Evolutionary conservation across 2,329 filamentous ascomycete species (phyloP), one percentile per base, ranked within the genome.

Genomic region (Cordyceps tenuipes): DNA sequence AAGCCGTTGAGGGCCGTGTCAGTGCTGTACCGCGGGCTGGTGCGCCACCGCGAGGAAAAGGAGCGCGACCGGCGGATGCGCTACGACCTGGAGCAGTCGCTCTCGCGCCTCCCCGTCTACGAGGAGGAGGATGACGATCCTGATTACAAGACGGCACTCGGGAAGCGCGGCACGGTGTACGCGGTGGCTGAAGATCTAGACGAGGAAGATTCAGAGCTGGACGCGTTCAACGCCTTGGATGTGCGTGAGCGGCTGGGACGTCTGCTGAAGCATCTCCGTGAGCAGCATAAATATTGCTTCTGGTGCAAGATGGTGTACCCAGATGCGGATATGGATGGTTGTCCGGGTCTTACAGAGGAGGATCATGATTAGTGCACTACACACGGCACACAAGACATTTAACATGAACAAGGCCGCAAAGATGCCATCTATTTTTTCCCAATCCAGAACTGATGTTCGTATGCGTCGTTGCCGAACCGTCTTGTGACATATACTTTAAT

Each of bases 261-360:
- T 65, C 72, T 95, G 15, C 80, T 96, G 10, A 71, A 75, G 19
- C 86, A 89, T 72, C 72, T 99, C 58, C 82, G 94, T 43, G 77
- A 84, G 53, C 82, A 82, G 68, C 84, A 91, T 68, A 74, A 79
- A 49, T 99, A 99, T 71, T 99, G 94, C 75, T 96, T 97, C 71
- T 99, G 92, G 89, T 99, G 94, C 75, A 97, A 97, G 72, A 88
- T 82, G 72, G 78, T 78, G 57, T 99, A 97, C 71, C 82, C 85
- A 0, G 85, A 91, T 68, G 77, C 76, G 41, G 73, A 77, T 41
- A 86, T 97, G 87, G 90, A 94, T 13, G 92, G 90, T 0, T 99
- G 94, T 77, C 93, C 94, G 0, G 94, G 94, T 0, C 60, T 87
- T 41, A 89, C 85, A 0, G 94, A 97, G 73, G 91, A 96, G 68